A percentile compares a stretch with the other conserved stretches of the same genome.
Conservation (phyloP, 2,329 filamentous ascomycete genomes). For the Pseudogymnoascus verrucosus region DNA sequence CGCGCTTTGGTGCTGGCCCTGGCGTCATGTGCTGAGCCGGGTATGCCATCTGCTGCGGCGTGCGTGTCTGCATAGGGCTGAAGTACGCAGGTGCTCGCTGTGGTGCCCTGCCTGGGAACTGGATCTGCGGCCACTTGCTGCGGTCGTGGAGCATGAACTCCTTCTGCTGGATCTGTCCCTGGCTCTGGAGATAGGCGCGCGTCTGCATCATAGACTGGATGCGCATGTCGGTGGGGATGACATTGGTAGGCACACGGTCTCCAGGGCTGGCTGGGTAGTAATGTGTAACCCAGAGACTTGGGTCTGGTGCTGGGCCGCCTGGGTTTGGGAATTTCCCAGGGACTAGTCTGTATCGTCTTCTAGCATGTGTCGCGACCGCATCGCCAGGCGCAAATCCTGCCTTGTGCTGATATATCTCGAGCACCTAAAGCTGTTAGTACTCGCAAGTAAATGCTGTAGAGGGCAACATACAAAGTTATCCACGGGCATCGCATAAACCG, state of each 20-base stretch:
- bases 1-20: slow-evolving; percentile 46
- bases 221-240: slow-evolving; percentile 56
- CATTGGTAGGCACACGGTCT: slow-evolving; percentile 61
- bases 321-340: slow-evolving; percentile 62
- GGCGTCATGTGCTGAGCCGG: slow-evolving; percentile 39
- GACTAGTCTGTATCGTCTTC: slow-evolving; percentile 78
- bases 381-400: slow-evolving; percentile 74
- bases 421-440: slow-evolving; percentile 45
- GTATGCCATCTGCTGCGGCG: slow-evolving; percentile 53
- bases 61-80: slow-evolving; percentile 19
- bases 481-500: slow-evolving; percentile 28
- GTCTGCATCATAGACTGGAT: slow-evolving; percentile 53
- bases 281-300: slow-evolving; percentile 83
- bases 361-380: slow-evolving; percentile 64
- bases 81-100: slow-evolving; percentile 23
- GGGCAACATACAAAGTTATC: slow-evolving; percentile 9
- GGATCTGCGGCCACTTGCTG: slow-evolving; percentile 81
- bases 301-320: slow-evolving; percentile 64
- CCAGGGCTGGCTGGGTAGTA: slow-evolving; percentile 71
- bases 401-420: slow-evolving; percentile 84
- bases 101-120: slow-evolving; percentile 49
- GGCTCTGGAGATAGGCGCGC: slow-evolving; percentile 57
- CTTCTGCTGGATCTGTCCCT: slow-evolving; percentile 77
- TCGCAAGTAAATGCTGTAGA: slow-evolving; percentile 5
- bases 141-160: slow-evolving; percentile 93